Percentiles rank a stretch among this genome's conserved stretches.
phyloP scores from a whole-genome alignment of 352 stramenopile genomes.

The Aphanomyces stellatus region DNA sequence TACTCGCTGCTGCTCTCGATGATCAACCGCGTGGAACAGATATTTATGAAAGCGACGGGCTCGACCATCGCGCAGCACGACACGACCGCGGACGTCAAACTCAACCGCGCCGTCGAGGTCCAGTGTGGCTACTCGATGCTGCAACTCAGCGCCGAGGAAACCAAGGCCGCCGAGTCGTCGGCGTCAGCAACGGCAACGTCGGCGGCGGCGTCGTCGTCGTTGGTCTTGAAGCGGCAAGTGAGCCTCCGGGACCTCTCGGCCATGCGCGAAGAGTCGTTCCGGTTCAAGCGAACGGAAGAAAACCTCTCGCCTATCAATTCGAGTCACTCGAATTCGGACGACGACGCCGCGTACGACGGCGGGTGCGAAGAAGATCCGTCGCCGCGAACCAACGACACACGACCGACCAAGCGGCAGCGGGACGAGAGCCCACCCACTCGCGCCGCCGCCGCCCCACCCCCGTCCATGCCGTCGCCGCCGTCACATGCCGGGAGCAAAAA shows the following conservation, averaged over 20 bases:
- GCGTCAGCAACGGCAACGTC: background rate
- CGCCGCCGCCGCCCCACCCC: constrained; percentile 20
- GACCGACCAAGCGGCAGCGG: constrained; percentile 19
- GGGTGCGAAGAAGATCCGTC: constrained; percentile 23
- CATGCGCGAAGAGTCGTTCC: constrained; percentile 57
- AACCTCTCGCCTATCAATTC: constrained; percentile 23
- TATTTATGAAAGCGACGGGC: constrained; percentile 83
- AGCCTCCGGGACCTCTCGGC: constrained; percentile 66
- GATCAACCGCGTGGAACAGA: constrained; percentile 80
- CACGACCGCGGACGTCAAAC: constrained; percentile 12
- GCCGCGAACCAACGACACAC: background rate
- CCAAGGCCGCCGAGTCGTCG: background rate
- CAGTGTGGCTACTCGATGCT: constrained; percentile 20
- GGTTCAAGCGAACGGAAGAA: constrained; percentile 56
- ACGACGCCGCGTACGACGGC: constrained; percentile 37
- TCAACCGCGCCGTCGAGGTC: constrained; percentile 5
- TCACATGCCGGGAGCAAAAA: constrained; percentile 72
- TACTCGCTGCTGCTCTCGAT: constrained; percentile 78
- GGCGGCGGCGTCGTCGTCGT: background rate
- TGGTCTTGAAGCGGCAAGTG: constrained; percentile 23
- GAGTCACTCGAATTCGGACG: constrained; percentile 55
- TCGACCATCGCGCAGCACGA: constrained; percentile 81
- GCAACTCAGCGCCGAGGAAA: background rate
- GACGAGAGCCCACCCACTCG: constrained; percentile 29
- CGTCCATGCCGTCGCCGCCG: constrained; percentile 26